Evolutionary conservation across 1,284 basidiomycete species (phyloP).

Genomic region (Boletus sp.): DNA sequence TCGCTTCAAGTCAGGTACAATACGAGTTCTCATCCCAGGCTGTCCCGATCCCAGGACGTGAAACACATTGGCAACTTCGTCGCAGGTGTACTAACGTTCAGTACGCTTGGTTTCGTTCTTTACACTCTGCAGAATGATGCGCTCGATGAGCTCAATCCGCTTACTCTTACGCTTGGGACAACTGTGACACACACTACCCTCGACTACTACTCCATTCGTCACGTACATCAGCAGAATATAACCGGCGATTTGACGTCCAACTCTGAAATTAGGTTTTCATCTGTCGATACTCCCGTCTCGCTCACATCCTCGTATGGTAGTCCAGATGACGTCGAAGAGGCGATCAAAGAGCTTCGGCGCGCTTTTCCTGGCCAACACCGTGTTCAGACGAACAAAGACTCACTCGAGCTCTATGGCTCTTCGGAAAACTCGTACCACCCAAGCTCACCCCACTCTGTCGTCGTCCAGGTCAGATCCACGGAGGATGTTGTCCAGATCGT

Average conservation of each 20-base stretch:
- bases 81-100: constrained; percentile 25
- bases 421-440: constrained; percentile 73
- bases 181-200: background rate
- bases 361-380: constrained; percentile 49
- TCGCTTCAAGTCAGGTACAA: constrained; percentile 11
- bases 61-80: constrained; percentile 17
- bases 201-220: background rate
- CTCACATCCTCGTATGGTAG: constrained; percentile 47
- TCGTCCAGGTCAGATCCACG: constrained; percentile 54
- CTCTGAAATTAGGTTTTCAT: background rate
- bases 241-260: background rate
- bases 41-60: constrained; percentile 3
- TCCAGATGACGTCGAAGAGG: constrained; percentile 50
- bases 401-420: constrained; percentile 59
- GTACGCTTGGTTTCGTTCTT: constrained; percentile 26
- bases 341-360: constrained; percentile 56
- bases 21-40: background rate
- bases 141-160: constrained; percentile 8
- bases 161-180: constrained; percentile 7
- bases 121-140: constrained; percentile 16
- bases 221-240: constrained; percentile 12
- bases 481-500: constrained; percentile 63
- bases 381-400: constrained; percentile 54
- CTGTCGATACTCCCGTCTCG: background rate
- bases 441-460: constrained; percentile 63